Percentiles rank a stretch among this genome's conserved stretches.
phyloP scores from a whole-genome alignment of 768 basidiomycete genomes.

The Exsudoporus frostii region DNA sequence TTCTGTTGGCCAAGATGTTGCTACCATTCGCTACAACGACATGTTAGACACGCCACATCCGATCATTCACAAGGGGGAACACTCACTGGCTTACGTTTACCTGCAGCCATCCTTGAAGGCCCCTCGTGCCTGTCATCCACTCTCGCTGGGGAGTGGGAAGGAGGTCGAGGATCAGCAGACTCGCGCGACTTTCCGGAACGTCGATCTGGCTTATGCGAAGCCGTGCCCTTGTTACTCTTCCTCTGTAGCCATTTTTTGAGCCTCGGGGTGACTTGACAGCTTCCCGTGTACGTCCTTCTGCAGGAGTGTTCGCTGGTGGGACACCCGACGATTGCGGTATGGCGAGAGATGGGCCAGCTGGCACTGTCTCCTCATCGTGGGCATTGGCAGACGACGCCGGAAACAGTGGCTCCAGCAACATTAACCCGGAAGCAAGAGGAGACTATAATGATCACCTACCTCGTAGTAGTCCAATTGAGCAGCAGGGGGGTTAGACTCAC shows the following conservation, averaged over 20 bases:
- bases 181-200: neutral
- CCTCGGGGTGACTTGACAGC: too few species aligned
- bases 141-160: neutral
- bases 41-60: neutral
- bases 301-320: neutral
- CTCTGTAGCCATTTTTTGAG: neutral
- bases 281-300: neutral
- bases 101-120: neutral
- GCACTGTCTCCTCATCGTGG: neutral
- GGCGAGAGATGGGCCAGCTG: neutral
- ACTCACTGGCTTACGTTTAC: neutral
- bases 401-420: too few species aligned
- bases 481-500: too few species aligned
- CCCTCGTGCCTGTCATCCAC: too few species aligned
- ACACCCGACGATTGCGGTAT: neutral
- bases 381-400: neutral
- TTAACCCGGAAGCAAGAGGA: too few species aligned
- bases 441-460: too few species aligned
- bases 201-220: neutral
- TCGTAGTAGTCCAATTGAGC: too few species aligned
- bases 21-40: neutral
- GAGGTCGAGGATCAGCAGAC: neutral
- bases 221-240: neutral
- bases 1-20: neutral
- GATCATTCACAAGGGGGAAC: too few species aligned